A percentile compares a stretch with the other conserved stretches of the same genome.
These are phyloP conservation scores for Kwoniella sp. DNA, from an alignment of 768 basidiomycete species.

Conservation along the genomic window DNA sequence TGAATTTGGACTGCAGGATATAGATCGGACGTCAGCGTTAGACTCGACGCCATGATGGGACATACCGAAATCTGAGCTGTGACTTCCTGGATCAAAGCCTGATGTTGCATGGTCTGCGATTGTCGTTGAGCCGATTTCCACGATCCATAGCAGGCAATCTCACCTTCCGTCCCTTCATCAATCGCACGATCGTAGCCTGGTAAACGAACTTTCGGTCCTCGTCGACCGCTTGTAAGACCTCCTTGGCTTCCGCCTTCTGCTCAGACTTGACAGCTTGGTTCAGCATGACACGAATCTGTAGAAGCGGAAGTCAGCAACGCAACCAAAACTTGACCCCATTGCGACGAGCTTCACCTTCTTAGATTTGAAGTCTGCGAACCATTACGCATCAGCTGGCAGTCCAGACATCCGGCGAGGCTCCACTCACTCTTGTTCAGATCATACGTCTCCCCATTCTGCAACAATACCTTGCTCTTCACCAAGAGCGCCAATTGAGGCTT, in stretches of 20 bases:
- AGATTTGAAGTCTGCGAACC: slow-evolving; percentile 68
- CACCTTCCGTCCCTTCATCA: slow-evolving; percentile 52
- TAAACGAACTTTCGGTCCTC: slow-evolving; percentile 96
- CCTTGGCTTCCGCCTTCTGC: slow-evolving; percentile 80
- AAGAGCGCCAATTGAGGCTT: slow-evolving; percentile 61
- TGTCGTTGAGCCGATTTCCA: too few relatives aligned
- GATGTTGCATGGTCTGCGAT: slow-evolving; percentile 48
- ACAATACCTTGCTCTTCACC: slow-evolving; percentile 80
- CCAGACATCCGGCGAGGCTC: not conserved
- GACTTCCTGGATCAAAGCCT: slow-evolving; percentile 50
- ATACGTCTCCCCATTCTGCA: slow-evolving; percentile 82
- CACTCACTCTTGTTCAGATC: slow-evolving; percentile 76
- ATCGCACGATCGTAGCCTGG: slow-evolving; percentile 85
- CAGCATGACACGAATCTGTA: slow-evolving; percentile 72
- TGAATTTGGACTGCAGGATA: slow-evolving; percentile 39
- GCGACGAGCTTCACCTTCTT: slow-evolving; percentile 65
- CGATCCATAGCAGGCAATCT: slow-evolving; percentile 3
- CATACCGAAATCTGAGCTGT: slow-evolving; percentile 34
- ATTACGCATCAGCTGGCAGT: not conserved
- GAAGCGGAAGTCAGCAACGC: not conserved
- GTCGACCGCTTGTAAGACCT: slow-evolving; percentile 89
- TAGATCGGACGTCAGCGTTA: not conserved
- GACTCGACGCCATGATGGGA: not conserved
- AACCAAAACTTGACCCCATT: too few relatives aligned
- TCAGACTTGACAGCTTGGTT: slow-evolving; percentile 93